Evolutionary conservation across 202 grass and related monocot genomes (phyloP), one percentile per base, ranked within the genome.

Genomic region (Bolboschoenoplectus hybrid): DNA sequence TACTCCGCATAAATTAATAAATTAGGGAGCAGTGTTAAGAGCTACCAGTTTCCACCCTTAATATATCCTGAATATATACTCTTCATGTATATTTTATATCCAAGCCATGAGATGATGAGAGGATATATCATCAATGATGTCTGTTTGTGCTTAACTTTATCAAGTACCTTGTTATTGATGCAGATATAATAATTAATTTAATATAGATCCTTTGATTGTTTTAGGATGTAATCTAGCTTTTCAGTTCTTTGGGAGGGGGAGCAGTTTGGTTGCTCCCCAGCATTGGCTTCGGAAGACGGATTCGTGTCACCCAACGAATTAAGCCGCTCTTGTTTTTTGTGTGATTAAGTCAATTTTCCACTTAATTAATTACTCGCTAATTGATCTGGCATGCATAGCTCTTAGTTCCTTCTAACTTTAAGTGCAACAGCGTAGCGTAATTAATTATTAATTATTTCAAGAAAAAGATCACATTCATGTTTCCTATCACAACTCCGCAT

Each of bases 281-380:
- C 81, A 67, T 67, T 83, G 45, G 81, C 63, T 55, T 83, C 46
- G 63, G 62, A 36, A 36, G 0, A 35, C 0, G 81, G 44, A 66
- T 67, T 83, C 63, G 12, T 83, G 81, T 69, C 12, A 38, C 81
- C 81, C 81, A 64, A 83, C 81, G 69, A 66, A 26, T 26, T 26
- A 26, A 39, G 50, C 55, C 74, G 74, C 74, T 78, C 51, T 78
- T 78, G 50, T 55, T 78, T 78, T 78, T 39, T 78, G 74, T 78
- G 13, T 57, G 32, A 2, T 78, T 38, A 6, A 39, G 74, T 78
- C 74, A 78, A 78, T 78, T 78, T 78, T 78, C 34, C 5, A 78
- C 32, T 39, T 38, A 26, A 26, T 26, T 26, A 26, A 57, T 26
- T 19, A 61, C 16, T 16, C 7, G 16, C 9, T 73, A 73, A 61